Base-by-base conservation (phyloP, 2,329 filamentous ascomycete species). In the Fusarium liriodendri region DNA sequence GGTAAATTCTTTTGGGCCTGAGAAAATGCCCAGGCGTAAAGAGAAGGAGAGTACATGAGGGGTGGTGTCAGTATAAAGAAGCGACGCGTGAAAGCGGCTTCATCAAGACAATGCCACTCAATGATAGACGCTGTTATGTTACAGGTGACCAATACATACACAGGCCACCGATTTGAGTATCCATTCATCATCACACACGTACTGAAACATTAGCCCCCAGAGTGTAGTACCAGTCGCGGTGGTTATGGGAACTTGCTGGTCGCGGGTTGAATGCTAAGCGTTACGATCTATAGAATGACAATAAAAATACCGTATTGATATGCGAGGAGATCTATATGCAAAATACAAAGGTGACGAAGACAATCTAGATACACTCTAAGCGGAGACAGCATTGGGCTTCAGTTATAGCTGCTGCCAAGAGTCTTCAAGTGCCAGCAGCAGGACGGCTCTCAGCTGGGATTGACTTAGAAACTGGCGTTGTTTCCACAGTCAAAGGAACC, bases 1-100 rank as follows among this genome's bases (percentile, higher is more conserved):
- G 59, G 10, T 42, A n/a, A 35, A 72, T 71, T 6, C 50, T 58
- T 67, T 71, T 27, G 37, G 58, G 45, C 33, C 61, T 52, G 55
- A 62, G 35, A 13, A 6, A 32, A 37, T n/a, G 33, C 37, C 45
- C 3, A 11, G 71, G 71, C 69, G 65, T 22, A 45, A 27, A 38
- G 64, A 47, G 67, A 54, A 62, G 62, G 11, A 20, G 14, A 27
- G 9, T 29, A 25, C 5, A 61, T 20, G 20, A 50, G n/a, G 35
- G 32, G 54, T 57, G 50, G 69, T 59, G 1, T 59, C 18, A 9
- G 18, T 32, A 74, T 37, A 57, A 64, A 64, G 55, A 37, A 10
- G 73, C 16, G 67, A 59, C 27, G 42, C 57, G 62, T 27, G 38
- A 50, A 32, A 16, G n/a, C 38, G 45, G 14, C 14, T 10, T 4